Evolutionary conservation across 176 grass and related monocot genomes (phyloP).

Genomic region (Hsuehochloa calcarea): DNA sequence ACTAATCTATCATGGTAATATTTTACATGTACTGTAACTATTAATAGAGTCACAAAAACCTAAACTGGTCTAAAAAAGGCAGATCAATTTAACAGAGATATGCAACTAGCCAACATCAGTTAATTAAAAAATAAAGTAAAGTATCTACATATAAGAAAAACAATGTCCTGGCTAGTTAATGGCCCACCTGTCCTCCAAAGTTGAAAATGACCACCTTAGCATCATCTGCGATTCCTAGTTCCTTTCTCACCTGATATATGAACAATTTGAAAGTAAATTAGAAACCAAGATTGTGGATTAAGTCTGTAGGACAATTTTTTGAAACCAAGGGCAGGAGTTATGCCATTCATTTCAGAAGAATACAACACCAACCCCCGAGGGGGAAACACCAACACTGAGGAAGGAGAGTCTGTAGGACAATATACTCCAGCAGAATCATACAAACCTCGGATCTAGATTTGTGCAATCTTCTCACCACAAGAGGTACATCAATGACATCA

Average conservation of each 20-base stretch:
- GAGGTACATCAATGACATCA: slow-evolving; percentile 96
- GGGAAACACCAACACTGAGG: too few relatives aligned
- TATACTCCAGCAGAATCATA: neutral
- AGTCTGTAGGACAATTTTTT: neutral
- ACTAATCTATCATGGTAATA: neutral
- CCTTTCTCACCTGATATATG: slow-evolving; percentile 69
- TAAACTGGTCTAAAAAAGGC: neutral
- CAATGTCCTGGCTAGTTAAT: neutral
- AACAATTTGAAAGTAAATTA: slow-evolving; percentile 26
- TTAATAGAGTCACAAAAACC: neutral
- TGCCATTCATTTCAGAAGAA: too few relatives aligned
- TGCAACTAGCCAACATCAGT: neutral
- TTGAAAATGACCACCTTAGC: slow-evolving; percentile 97
- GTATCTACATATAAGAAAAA: neutral
- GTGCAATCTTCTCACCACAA: slow-evolving; percentile 81
- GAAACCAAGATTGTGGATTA: neutral
- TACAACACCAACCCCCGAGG: too few relatives aligned
- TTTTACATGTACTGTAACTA: neutral
- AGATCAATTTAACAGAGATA: neutral
- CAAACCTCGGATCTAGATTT: slow-evolving; percentile 80
- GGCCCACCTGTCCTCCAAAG: slow-evolving; percentile 86
- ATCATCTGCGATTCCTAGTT: slow-evolving; percentile 83
- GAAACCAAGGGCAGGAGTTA: too few relatives aligned
- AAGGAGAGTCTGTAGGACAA: neutral
- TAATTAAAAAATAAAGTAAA: neutral